phyloP scores from a whole-genome alignment of 2,329 filamentous ascomycete genomes.

The Eutypa lata region DNA sequence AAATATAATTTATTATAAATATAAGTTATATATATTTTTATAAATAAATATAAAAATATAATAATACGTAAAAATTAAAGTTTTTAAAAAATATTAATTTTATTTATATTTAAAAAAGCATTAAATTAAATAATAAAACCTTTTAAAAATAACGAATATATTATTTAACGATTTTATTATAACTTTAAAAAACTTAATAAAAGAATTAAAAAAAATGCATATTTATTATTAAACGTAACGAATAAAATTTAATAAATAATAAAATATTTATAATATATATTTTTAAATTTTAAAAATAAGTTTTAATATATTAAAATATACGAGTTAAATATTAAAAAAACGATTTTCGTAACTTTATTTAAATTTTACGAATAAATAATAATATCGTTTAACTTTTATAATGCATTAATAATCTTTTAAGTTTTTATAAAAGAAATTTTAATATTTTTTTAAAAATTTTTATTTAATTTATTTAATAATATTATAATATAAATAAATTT shows the following conservation, averaged over 20 bases:
- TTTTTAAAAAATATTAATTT: background rate
- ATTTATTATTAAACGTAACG: no score
- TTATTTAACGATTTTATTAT: background rate
- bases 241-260: no score
- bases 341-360: no score
- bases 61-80: background rate
- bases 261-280: background rate
- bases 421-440: no score
- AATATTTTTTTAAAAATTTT: background rate
- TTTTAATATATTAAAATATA: slow-evolving; percentile 3
- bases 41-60: background rate
- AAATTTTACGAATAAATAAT: background rate
- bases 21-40: no score
- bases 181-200: background rate
- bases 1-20: no score
- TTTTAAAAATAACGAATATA: background rate
- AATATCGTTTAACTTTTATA: no score
- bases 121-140: no score
- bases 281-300: background rate
- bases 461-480: background rate
- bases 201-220: background rate
- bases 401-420: no score
- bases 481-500: background rate
- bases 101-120: background rate
- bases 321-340: background rate